Evolutionary conservation across 768 basidiomycete genomes (phyloP), one percentile per base, ranked within the genome.

Genomic region (Tubosaeta sp.): DNA sequence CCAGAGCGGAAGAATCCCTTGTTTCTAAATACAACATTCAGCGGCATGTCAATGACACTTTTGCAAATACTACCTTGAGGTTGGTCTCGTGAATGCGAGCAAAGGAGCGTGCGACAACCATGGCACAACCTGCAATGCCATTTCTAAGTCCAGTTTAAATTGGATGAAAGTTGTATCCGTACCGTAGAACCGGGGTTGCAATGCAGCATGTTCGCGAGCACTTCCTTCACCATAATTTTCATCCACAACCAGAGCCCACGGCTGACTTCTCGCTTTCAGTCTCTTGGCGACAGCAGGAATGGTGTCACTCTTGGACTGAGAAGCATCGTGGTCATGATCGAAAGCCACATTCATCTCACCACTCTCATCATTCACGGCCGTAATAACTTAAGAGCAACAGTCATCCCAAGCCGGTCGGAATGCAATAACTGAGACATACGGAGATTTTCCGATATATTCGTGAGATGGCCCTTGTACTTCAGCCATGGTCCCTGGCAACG

Each of bases 81-180:
- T 97, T 97, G 6, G 94, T 95, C 73, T 98, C 96, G 66, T 99
- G 96, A 45, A 99, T 99, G 45, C 96, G 87, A 57, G 96, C 96
- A 62, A 99, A 97, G 2, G 94, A 97, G 19, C 93, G 77, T 0
- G 93, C 93, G 50, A 96, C 67, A 59, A 97, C 94, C 75, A 93
- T 73, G 6, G 79, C 81, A 61, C 92, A 93, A 16, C 95, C 91
- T 87, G 55, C 11, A 22, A 44, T 47, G 38, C 22, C 24, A 25
- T 41, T 10, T 21, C 6, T 43, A 18, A 54, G 30, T 13, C 48
- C 30, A 36, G 39, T 16, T 25, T 34, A 31, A 18, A n/a, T 31
- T 13, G 24, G 32, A 12, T 27, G 34, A 14, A 46, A 43, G 1
- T 18, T 9, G 19, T 29, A 4, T 11, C 58, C 70, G 39, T 60